Evolutionary conservation across 371 early-diverging fungal species (phyloP).

Genomic region (Ecytonucleospora hepatopenaei): DNA sequence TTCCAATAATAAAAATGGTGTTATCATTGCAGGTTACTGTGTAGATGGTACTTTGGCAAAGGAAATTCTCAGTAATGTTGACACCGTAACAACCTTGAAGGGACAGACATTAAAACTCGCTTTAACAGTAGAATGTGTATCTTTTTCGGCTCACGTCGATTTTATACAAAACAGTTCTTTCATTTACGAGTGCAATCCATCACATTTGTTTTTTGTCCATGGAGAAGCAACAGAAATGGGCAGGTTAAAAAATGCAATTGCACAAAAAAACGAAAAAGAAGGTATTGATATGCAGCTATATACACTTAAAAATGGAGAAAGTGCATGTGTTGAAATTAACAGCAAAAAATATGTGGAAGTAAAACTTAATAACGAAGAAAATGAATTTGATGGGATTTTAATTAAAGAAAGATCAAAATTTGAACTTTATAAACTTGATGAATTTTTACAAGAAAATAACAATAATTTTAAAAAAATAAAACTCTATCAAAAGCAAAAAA

Average conservation of each 20-base stretch:
- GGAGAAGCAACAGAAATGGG: conserved; percentile 95
- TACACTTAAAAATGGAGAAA: conserved; percentile 82
- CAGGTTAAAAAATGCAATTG: conserved; percentile 75
- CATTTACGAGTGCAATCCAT: conserved; percentile 82
- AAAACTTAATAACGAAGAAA: conserved; percentile 22
- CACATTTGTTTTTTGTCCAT: conserved; percentile 91
- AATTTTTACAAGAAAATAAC: background rate
- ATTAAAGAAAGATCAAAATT: conserved; percentile 15
- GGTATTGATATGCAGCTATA: conserved; percentile 67
- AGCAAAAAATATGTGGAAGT: conserved; percentile 52
- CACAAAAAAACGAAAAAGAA: conserved; percentile 67
- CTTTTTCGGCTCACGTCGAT: conserved; percentile 98
- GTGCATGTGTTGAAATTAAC: conserved; percentile 73
- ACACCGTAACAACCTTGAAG: conserved; percentile 69
- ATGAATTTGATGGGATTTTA: conserved; percentile 37
- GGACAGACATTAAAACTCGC: conserved; percentile 75
- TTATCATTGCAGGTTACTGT: conserved; percentile 93
- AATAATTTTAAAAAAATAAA: conserved; percentile 16
- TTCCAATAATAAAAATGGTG: conserved; percentile 77
- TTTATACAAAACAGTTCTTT: conserved; percentile 91
- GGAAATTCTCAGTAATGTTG: conserved; percentile 80
- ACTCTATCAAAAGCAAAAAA: conserved; percentile 37
- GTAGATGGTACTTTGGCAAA: conserved; percentile 95
- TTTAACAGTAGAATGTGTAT: conserved; percentile 85
- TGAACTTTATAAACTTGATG: conserved; percentile 22